Conservation (phyloP, 257 asterid genomes). For the Schizonepeta tenuifolia region DNA sequence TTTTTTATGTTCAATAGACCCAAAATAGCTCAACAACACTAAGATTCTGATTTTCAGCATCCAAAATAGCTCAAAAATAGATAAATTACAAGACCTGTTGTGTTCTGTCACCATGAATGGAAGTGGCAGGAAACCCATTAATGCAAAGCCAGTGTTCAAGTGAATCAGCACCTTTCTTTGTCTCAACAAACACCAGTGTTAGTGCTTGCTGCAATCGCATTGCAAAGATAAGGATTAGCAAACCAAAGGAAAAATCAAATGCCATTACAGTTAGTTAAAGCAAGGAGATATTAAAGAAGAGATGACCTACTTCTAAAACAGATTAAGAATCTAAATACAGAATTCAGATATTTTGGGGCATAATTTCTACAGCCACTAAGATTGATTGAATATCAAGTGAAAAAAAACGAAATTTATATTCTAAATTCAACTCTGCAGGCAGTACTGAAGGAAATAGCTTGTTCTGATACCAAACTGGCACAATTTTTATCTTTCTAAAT, state of each 20-base stretch:
- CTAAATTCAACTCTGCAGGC: neutral
- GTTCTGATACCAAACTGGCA: neutral
- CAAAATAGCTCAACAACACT: slow-evolving; percentile 5
- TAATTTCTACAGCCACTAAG: neutral
- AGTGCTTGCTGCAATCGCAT: slow-evolving; percentile 73
- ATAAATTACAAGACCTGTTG: slow-evolving; percentile 63
- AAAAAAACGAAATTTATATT: neutral
- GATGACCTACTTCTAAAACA: neutral
- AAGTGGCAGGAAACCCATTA: slow-evolving; percentile 86
- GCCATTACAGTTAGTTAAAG: neutral
- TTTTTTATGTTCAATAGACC: neutral
- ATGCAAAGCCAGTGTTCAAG: slow-evolving; percentile 91
- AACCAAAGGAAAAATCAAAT: slow-evolving; percentile 2
- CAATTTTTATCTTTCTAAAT: neutral
- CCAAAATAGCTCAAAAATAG: slow-evolving; percentile 6
- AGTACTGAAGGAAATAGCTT: slow-evolving; percentile 6
- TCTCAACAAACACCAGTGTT: slow-evolving; percentile 90
- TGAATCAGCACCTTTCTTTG: slow-evolving; percentile 95
- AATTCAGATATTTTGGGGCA: neutral
- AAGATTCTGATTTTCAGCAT: slow-evolving; percentile 17
- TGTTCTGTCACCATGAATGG: slow-evolving; percentile 95
- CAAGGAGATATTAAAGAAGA: neutral
- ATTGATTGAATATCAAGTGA: neutral
- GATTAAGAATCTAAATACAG: too few species aligned
- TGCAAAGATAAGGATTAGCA: slow-evolving; percentile 27